Evolutionary conservation across 2,329 filamentous ascomycete genomes (phyloP), one percentile per base, ranked within the genome.

Genomic region (Aspergillus chevalieri): DNA sequence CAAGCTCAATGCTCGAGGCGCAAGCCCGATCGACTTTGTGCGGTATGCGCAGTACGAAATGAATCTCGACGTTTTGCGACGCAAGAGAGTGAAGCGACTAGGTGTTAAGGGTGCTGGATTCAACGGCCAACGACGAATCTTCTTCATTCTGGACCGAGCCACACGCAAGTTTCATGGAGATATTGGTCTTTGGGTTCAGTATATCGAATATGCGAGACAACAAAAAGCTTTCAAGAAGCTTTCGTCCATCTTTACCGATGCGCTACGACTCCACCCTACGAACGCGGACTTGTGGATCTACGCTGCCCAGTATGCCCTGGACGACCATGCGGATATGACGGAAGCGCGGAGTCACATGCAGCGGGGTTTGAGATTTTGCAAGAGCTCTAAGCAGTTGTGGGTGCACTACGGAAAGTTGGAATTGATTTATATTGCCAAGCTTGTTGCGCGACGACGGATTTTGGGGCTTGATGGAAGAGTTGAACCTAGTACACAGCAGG

Each of bases 351-450:
- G 83, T 44, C 87, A 93, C 78, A 79, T 98, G 90, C 81, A 94
- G 77, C 79, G 92, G 53, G 93, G 91, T 0, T 80, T 95, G 63
- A 79, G 93, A 39, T 97, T 98, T 69, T 96, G 91, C 73, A 89
- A 85, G 46, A 81, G 76, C 44, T 85, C 86, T 43, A 82, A 78
- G 55, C 75, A 77, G 15, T 69, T 98, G 46, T 98, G 92, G 90
- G 66, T 95, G 30, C 89, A 95, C 71, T 97, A 96, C 65, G 86
- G 87, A 7, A 85, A 87, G 64, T 79, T 92, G 63, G 93, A 98
- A 76, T 89, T 95, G 83, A 85, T 93, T 54, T 97, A 95, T 77
- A 77, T 97, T 49, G 83, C 81, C 46, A 90, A 87, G 72, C 83
- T 97, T 63, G 83, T 87, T 51, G 82, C 82, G 52, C 82, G 89